Conservation (phyloP, 2,329 filamentous ascomycete genomes). For the Alternaria novae-zelandiae region DNA sequence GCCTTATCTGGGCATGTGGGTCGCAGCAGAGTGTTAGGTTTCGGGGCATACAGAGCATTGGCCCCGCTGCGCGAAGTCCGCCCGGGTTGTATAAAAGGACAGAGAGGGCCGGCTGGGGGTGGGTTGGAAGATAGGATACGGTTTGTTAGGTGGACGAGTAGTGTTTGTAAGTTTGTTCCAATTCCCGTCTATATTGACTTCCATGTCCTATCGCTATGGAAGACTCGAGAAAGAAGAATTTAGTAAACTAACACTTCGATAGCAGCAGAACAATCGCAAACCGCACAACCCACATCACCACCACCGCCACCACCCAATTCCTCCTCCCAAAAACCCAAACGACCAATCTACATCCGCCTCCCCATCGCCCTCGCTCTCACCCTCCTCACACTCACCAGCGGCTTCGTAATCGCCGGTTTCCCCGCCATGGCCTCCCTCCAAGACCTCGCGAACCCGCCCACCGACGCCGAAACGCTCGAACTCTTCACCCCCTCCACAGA, state of each 20-base stretch:
- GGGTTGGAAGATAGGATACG: neutral
- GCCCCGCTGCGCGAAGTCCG: constrained; percentile 30
- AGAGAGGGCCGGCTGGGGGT: constrained; percentile 4
- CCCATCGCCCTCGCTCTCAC: constrained; percentile 56
- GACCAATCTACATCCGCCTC: constrained; percentile 44
- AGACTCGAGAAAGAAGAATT: neutral
- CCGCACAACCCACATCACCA: constrained; percentile 10
- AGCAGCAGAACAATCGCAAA: constrained; percentile 1
- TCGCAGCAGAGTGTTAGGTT: constrained; percentile 5
- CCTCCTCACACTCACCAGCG: constrained; percentile 58
- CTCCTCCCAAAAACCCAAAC: constrained; percentile 9
- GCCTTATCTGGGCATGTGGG: constrained; percentile 37
- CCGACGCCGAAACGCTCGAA: constrained; percentile 75
- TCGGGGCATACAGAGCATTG: constrained; percentile 5
- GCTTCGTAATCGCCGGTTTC: constrained; percentile 64
- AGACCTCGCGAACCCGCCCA: constrained; percentile 61
- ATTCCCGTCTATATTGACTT: neutral
- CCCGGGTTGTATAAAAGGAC: constrained; percentile 24
- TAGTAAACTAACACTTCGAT: neutral
- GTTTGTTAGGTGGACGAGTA: constrained; percentile 20
- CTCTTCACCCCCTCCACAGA: constrained; percentile 66
- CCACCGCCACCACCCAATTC: constrained; percentile 5
- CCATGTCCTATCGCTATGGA: neutral
- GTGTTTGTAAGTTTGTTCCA: constrained; percentile 19
- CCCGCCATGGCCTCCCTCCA: constrained; percentile 60